Conservation (phyloP, 1,284 basidiomycete genomes). For the Amylostereum chailletii region DNA sequence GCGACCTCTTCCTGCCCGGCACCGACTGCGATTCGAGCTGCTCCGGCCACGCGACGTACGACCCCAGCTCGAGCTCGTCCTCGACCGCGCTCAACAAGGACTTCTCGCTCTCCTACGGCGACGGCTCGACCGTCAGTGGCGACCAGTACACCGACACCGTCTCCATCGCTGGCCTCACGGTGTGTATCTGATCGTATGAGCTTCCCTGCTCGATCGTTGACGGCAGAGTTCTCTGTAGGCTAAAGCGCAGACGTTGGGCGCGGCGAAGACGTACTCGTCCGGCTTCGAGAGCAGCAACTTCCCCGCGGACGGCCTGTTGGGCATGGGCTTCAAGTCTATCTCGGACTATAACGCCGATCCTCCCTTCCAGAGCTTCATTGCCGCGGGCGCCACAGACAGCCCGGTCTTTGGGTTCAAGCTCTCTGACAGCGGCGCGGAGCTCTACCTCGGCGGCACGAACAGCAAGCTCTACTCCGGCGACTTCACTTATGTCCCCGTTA, state of each 20-base stretch:
- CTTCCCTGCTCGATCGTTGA: not conserved
- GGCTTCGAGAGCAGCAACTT: slow-evolving; percentile 12
- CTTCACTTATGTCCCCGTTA: slow-evolving; percentile 17
- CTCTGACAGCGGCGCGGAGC: slow-evolving; percentile 18
- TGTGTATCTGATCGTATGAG: slow-evolving; percentile 7
- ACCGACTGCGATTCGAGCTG: slow-evolving; percentile 19
- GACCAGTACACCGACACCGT: slow-evolving; percentile 27
- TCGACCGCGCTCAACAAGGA: slow-evolving; percentile 16
- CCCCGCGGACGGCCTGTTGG: slow-evolving; percentile 23
- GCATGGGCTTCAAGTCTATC: slow-evolving; percentile 21
- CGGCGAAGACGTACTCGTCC: slow-evolving; percentile 14
- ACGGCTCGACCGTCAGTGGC: slow-evolving; percentile 25
- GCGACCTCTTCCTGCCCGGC: slow-evolving; percentile 23
- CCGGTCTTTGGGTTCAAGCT: slow-evolving; percentile 7
- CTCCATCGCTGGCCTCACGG: slow-evolving; percentile 21
- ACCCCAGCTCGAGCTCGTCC: slow-evolving; percentile 23
- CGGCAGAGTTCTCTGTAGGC: slow-evolving; percentile 11
- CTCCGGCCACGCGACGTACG: slow-evolving; percentile 24
- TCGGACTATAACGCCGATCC: slow-evolving; percentile 14
- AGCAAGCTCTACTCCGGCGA: slow-evolving; percentile 10
- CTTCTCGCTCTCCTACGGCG: slow-evolving; percentile 24
- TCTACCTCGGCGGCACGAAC: slow-evolving; percentile 31
- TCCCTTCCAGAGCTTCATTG: slow-evolving; percentile 17
- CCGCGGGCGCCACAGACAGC: slow-evolving; percentile 14
- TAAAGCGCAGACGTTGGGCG: slow-evolving; percentile 15